These are phyloP conservation scores for Scleroderma bovista DNA, from an alignment of 768 basidiomycete species.

Conservation along the genomic window DNA sequence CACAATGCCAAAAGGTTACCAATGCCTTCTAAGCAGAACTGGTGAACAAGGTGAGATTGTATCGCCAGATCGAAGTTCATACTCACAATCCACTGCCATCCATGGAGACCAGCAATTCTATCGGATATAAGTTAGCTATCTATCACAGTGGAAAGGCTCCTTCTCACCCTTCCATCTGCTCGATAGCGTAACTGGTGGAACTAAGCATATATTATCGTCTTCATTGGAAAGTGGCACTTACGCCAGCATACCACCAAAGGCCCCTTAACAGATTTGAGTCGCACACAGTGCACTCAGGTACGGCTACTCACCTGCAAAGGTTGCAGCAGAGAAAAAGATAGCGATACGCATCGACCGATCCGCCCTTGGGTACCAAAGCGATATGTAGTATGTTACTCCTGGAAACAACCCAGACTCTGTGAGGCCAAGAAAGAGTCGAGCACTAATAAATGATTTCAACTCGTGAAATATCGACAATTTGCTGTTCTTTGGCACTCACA, in stretches of 20 bases:
- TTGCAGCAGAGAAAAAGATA: constrained; percentile 60
- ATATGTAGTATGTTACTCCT: constrained; percentile 41
- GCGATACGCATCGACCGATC: constrained; percentile 57
- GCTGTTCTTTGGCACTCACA: constrained; percentile 18
- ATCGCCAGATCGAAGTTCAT: background rate
- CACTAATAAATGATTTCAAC: constrained; percentile 15
- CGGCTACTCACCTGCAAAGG: constrained; percentile 38
- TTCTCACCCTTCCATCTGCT: constrained; percentile 29
- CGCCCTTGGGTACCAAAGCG: constrained; percentile 54
- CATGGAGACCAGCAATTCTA: constrained; percentile 26
- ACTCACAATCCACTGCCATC: constrained; percentile 36
- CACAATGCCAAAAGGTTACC: constrained; percentile 7
- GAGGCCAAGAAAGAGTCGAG: constrained; percentile 40
- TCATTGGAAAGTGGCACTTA: constrained; percentile 19
- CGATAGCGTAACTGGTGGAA: constrained; percentile 28
- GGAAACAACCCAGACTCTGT: constrained; percentile 44
- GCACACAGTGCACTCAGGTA: background rate
- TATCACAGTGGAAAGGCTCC: constrained; percentile 11
- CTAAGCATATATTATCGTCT: background rate
- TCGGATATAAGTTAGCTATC: background rate
- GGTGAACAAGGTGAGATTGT: constrained; percentile 4
- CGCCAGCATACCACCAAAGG: constrained; percentile 46
- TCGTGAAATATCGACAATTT: background rate
- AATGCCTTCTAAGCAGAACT: constrained; percentile 30
- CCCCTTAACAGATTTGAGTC: constrained; percentile 16